Evolutionary conservation across 306 rosid species (phyloP).

Genomic region (Lagenaria siceraria): DNA sequence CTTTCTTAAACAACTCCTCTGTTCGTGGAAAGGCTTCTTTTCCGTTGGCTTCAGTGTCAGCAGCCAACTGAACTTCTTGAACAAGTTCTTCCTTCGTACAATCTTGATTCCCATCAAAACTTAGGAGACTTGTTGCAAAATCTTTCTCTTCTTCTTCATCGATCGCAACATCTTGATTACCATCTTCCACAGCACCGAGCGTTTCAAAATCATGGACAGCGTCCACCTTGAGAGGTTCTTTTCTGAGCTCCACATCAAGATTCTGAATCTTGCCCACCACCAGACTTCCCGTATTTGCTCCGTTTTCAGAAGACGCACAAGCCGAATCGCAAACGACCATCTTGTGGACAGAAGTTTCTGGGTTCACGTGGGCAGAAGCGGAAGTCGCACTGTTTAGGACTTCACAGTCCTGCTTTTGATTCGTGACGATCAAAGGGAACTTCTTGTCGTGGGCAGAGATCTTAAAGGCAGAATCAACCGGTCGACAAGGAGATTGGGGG

Average conservation of each 20-base stretch:
- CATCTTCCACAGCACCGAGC: conserved; percentile 8
- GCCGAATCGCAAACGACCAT: not conserved
- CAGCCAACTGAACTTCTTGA: not conserved
- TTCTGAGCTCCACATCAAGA: not conserved
- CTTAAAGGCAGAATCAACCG: not conserved
- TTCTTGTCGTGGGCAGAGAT: not conserved
- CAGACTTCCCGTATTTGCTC: not conserved
- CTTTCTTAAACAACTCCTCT: conserved; percentile 1
- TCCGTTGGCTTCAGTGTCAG: not conserved
- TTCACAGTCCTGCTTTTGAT: not conserved
- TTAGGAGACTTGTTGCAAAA: not conserved
- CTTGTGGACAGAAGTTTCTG: conserved; percentile 3
- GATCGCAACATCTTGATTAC: not conserved
- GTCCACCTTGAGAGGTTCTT: conserved; percentile 1
- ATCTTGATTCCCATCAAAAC: conserved; percentile 2
- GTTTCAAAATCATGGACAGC: not conserved
- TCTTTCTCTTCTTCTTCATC: conserved; percentile 1
- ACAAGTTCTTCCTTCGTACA: not conserved
- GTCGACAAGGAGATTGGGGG: not conserved
- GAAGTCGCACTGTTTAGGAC: not conserved
- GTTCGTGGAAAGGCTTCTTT: not conserved
- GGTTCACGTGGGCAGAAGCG: not conserved
- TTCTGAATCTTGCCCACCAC: not conserved
- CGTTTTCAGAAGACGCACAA: conserved; percentile 3
- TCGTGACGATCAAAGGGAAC: not conserved